Conservation (phyloP, 2,329 filamentous ascomycete genomes). For the Colletotrichum karsti region DNA sequence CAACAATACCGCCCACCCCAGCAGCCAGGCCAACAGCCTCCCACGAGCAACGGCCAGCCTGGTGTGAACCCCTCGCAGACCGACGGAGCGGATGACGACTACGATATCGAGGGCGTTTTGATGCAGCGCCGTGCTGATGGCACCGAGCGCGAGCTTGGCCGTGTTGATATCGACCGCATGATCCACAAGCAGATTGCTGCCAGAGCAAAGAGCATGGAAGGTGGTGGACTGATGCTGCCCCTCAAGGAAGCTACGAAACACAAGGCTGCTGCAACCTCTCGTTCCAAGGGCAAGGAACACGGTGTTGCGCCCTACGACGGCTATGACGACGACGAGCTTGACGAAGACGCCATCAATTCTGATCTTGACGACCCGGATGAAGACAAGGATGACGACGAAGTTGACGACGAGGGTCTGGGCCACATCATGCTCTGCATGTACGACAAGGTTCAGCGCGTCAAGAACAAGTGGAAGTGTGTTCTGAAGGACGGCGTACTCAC, state of each 20-base stretch:
- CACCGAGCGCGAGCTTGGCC: constrained; percentile 62
- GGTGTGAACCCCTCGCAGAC: constrained; percentile 58
- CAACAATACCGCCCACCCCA: constrained; percentile 34
- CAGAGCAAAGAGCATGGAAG: constrained; percentile 75
- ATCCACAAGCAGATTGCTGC: constrained; percentile 75
- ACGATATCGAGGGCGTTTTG: constrained; percentile 66
- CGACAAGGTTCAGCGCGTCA: constrained; percentile 98
- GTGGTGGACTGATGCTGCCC: constrained; percentile 79
- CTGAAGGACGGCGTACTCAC: constrained; percentile 96
- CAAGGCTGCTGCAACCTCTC: constrained; percentile 33
- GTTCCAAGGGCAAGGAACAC: constrained; percentile 32
- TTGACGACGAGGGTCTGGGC: constrained; percentile 83
- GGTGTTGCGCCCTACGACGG: constrained; percentile 68
- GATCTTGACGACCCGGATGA: constrained; percentile 97
- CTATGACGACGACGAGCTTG: constrained; percentile 69
- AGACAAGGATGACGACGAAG: constrained; percentile 82
- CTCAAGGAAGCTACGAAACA: constrained; percentile 63
- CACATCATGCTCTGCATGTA: constrained; percentile 99
- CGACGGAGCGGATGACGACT: constrained; percentile 75
- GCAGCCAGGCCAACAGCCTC: constrained; percentile 40
- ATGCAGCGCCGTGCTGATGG: constrained; percentile 64
- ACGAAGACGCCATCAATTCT: constrained; percentile 98
- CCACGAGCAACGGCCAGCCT: constrained; percentile 32
- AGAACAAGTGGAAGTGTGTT: constrained; percentile 99
- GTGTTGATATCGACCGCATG: constrained; percentile 72